Conservation (phyloP, 768 basidiomycete genomes). For the Tylopilus subfusipes region DNA sequence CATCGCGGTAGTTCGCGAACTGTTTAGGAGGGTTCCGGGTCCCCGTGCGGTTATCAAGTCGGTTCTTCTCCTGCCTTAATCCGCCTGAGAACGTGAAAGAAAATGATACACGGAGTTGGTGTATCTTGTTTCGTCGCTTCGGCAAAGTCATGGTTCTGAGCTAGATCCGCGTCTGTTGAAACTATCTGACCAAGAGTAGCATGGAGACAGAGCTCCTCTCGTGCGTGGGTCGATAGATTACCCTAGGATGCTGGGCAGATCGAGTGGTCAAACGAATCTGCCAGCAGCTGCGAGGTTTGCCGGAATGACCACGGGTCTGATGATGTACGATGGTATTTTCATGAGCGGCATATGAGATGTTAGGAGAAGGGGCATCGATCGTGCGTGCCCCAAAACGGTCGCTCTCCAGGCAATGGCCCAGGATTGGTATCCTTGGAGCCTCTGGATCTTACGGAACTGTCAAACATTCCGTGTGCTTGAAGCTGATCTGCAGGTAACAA, state of each 20-base stretch:
- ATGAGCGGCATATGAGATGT: neutral
- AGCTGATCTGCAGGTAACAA: too few relatives aligned
- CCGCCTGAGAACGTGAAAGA: neutral
- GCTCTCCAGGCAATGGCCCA: too few relatives aligned
- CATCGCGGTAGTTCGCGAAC: neutral
- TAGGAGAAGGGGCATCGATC: too few relatives aligned
- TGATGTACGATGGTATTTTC: neutral
- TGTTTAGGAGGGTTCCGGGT: neutral
- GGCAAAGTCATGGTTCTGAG: neutral
- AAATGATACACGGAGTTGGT: neutral
- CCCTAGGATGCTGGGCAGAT: conserved; percentile 9
- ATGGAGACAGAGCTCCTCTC: conserved; percentile 5
- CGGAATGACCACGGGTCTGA: too few relatives aligned
- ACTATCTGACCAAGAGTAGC: neutral
- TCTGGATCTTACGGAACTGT: too few relatives aligned
- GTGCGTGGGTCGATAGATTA: neutral
- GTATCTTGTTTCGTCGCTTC: neutral
- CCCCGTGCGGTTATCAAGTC: neutral
- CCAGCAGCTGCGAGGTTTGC: too few relatives aligned
- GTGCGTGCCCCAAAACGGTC: too few relatives aligned
- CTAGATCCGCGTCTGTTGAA: neutral
- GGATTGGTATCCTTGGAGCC: too few relatives aligned
- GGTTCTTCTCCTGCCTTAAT: neutral
- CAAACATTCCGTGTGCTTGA: too few relatives aligned
- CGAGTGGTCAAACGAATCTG: neutral